Evolutionary conservation across 1,284 basidiomycete species (phyloP), one percentile per base, ranked within the genome.

Genomic region (Boletus calvinii): DNA sequence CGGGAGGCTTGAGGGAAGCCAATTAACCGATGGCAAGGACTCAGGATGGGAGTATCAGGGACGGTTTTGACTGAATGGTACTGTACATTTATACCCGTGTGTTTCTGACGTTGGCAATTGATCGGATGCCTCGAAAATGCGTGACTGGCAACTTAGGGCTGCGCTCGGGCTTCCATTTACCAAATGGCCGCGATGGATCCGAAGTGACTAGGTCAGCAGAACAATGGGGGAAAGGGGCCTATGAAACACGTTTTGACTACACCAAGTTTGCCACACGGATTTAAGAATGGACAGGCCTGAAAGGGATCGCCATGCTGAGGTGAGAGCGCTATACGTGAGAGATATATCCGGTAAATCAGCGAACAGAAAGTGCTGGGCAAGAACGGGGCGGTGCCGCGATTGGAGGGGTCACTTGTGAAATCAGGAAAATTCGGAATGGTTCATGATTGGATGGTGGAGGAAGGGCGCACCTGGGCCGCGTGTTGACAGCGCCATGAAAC

Each of bases 301-400:
- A 69, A 56, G 53, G 53, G 55, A 63, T 60, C 56, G 48, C 45
- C 47, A 54, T 52, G 41, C 39, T 53, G 50, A 62, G 56, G 49
- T 41, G 55, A 47, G 53, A 39, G 38, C 24, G 49, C 52, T 20
- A 52, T 52, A 51, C 29, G 31, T 36, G 43, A 20, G 58, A 26
- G 58, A 65, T 65, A 67, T 67, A 67, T 67, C 65, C 15, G 64
- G 65, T 54, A 65, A 60, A 71, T 71, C 65, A 71, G 64, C 55
- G 40, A 54, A 36, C 24, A 41, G 42, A 35, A 48, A n/a, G 47
- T 22, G 12, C 34, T 22, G 39, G 40, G 32, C 51, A 48, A 56
- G 50, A 34, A 60, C 32, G 24, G 47, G 59, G 50, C 60, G 60
- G 64, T 68, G 56, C 52, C 65, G 64, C 44, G 48, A 63, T 53